phyloP scores from a whole-genome alignment of 2,329 filamentous ascomycete genomes.

The Dothideomycetes sp. region DNA sequence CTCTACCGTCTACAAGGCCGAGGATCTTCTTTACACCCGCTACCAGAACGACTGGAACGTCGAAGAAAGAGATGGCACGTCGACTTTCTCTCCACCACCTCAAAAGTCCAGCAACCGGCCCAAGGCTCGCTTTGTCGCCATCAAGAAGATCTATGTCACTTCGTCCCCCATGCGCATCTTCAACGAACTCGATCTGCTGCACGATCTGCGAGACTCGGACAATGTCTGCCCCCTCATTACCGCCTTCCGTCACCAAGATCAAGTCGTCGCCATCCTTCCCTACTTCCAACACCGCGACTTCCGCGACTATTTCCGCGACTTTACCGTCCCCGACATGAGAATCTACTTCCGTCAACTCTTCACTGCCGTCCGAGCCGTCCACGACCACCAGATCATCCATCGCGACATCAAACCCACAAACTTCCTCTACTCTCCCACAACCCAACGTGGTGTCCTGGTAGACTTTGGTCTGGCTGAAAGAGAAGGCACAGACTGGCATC shows the following conservation, averaged over 20 bases:
- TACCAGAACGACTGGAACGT: constrained; percentile 85
- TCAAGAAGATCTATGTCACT: constrained; percentile 99
- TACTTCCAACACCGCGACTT: constrained; percentile 97
- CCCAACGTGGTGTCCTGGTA: constrained; percentile 81
- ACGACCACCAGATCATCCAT: constrained; percentile 77
- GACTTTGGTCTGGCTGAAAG: constrained; percentile 93
- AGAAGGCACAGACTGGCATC: constrained; percentile 61
- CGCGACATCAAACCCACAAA: constrained; percentile 97
- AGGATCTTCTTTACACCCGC: constrained; percentile 76
- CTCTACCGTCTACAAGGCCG: constrained; percentile 97
- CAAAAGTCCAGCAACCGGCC: constrained; percentile 29
- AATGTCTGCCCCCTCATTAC: constrained; percentile 94
- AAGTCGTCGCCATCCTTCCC: constrained; percentile 87
- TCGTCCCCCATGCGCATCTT: constrained; percentile 87
- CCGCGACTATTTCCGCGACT: constrained; percentile 83
- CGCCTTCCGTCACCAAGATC: constrained; percentile 87
- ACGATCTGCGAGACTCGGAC: constrained; percentile 72
- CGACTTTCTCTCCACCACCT: constrained; percentile 27
- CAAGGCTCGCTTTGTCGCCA: constrained; percentile 73
- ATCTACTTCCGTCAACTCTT: constrained; percentile 87
- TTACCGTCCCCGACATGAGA: constrained; percentile 76
- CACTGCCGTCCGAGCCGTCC: constrained; percentile 72
- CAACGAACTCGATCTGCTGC: constrained; percentile 89
- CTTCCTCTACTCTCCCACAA: constrained; percentile 80
- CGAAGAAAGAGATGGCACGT: constrained; percentile 45